Evolutionary conservation across 108 stramenopile species (phyloP).

Genomic region (Stephanodiscus triporus): DNA sequence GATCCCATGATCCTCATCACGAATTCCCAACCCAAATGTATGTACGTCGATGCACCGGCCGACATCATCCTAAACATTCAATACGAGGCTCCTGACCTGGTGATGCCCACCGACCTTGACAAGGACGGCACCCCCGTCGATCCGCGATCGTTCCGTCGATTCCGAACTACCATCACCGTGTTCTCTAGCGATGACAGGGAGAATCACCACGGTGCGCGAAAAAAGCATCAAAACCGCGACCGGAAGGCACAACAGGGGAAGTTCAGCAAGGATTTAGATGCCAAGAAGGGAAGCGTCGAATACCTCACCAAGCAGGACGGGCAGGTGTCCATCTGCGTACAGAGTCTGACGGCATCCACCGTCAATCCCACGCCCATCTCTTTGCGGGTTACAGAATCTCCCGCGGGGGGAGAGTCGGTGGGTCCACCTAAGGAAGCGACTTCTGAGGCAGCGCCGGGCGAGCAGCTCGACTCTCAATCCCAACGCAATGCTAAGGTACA

Average conservation of each 20-base stretch:
- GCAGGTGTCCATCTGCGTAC: slow-evolving; percentile 50
- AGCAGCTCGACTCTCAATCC: slow-evolving; percentile 37
- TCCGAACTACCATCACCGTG: slow-evolving; percentile 40
- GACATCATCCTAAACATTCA: slow-evolving; percentile 54
- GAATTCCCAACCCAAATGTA: slow-evolving; percentile 56
- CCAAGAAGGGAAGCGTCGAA: slow-evolving; percentile 43
- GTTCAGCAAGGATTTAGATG: slow-evolving; percentile 41
- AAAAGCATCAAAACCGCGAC: slow-evolving; percentile 4
- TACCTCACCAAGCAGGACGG: slow-evolving; percentile 49
- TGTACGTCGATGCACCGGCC: slow-evolving; percentile 56
- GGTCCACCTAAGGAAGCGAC: slow-evolving; percentile 7
- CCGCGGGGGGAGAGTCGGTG: slow-evolving; percentile 48
- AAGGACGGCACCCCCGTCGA: slow-evolving; percentile 37
- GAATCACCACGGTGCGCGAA: slow-evolving; percentile 30
- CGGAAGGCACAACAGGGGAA: slow-evolving; percentile 11
- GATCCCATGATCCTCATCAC: slow-evolving; percentile 53
- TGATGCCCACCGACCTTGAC: slow-evolving; percentile 30
- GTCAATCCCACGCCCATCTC: slow-evolving; percentile 38
- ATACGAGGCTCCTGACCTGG: slow-evolving; percentile 64
- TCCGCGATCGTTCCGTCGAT: slow-evolving; percentile 36
- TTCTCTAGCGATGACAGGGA: slow-evolving; percentile 29
- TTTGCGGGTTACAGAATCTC: slow-evolving; percentile 35
- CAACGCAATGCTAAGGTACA: slow-evolving; percentile 54
- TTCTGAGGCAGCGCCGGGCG: neutral
- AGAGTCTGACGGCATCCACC: slow-evolving; percentile 40